phyloP scores from a whole-genome alignment of 1,139 yeast species.

The Geotrichum restrictum region DNA sequence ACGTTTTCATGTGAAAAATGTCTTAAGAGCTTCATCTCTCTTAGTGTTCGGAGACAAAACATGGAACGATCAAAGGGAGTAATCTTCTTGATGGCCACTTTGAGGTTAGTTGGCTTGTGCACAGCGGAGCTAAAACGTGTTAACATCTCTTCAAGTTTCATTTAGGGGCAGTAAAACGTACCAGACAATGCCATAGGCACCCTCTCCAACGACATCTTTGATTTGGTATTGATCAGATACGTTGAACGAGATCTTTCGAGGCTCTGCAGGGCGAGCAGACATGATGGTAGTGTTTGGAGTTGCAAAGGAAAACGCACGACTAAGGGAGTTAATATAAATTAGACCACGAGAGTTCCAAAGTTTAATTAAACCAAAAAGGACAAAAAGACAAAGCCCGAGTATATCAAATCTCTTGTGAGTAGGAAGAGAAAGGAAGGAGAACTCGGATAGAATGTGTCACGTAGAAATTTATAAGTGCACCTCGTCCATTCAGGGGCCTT shows the following conservation, averaged over 20 bases:
- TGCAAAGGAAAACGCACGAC: not conserved
- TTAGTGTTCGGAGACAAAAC: slow-evolving; percentile 83
- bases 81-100: slow-evolving; percentile 92
- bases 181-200: slow-evolving; percentile 97
- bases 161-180: not conserved
- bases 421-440: not conserved
- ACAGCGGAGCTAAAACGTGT: slow-evolving; percentile 54
- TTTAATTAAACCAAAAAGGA: slow-evolving; percentile 1
- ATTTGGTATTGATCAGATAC: slow-evolving; percentile 86
- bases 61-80: slow-evolving; percentile 90
- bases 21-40: slow-evolving; percentile 82
- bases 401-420: not conserved
- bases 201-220: slow-evolving; percentile 86
- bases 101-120: slow-evolving; percentile 81
- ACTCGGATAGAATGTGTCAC: not conserved
- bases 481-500: not conserved
- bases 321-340: not conserved
- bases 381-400: not conserved
- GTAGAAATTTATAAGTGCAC: not conserved
- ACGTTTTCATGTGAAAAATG: slow-evolving; percentile 84
- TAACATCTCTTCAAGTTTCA: not conserved
- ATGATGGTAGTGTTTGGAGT: not conserved
- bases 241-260: slow-evolving; percentile 66
- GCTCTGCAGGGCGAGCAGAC: slow-evolving; percentile 3
- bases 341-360: not conserved